Percentiles rank a stretch among this genome's conserved stretches.
These are phyloP conservation scores for Ananas comosus DNA, from an alignment of 176 grass and related monocot species.

Conservation along the genomic window DNA sequence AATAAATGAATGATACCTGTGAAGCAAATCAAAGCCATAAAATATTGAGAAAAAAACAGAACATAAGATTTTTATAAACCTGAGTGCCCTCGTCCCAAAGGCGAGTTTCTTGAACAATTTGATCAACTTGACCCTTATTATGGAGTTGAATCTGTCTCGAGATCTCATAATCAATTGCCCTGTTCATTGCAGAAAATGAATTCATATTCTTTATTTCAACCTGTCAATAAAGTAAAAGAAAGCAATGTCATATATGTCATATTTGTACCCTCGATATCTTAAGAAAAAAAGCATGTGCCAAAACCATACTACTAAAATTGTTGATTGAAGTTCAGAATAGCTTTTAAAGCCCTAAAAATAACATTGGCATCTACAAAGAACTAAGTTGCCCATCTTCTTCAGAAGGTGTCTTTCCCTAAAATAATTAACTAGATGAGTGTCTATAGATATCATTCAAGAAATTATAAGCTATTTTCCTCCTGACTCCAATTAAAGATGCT, in stretches of 20 bases:
- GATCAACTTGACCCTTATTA: slow-evolving; percentile 52
- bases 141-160: slow-evolving; percentile 73
- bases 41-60: background rate
- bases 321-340: too few species aligned
- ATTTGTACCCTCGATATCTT: background rate
- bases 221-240: slow-evolving; percentile 18
- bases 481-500: background rate
- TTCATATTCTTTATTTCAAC: slow-evolving; percentile 97
- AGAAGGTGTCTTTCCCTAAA: too few species aligned
- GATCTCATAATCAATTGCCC: slow-evolving; percentile 88
- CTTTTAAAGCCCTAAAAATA: too few species aligned
- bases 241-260: slow-evolving; percentile 13
- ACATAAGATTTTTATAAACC: slow-evolving; percentile 27
- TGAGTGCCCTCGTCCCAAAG: slow-evolving; percentile 83
- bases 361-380: too few species aligned
- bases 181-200: slow-evolving; percentile 84
- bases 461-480: background rate
- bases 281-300: background rate
- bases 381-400: too few species aligned
- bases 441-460: background rate
- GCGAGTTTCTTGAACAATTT: slow-evolving; percentile 97
- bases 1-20: background rate
- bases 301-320: background rate
- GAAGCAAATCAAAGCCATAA: slow-evolving; percentile 3
- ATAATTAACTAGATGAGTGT: too few species aligned